Conservation (phyloP, 192 early-diverging fungal species). For the Coemansia sp. region DNA sequence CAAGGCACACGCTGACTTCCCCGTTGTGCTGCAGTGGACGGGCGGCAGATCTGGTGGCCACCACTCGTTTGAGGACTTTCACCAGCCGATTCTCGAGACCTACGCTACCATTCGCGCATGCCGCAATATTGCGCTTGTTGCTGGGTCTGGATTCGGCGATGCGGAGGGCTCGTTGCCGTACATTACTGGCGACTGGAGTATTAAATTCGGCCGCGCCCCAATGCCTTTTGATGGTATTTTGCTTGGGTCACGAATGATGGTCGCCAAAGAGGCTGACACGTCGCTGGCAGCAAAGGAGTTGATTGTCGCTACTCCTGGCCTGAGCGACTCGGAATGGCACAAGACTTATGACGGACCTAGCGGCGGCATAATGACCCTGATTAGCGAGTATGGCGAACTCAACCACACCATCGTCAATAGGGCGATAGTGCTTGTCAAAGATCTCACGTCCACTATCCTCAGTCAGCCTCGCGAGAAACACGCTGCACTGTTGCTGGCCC, state of each 20-base stretch:
- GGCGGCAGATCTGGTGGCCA: conserved; percentile 96
- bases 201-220: conserved; percentile 75
- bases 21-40: conserved; percentile 95
- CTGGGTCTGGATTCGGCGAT: conserved; percentile 91
- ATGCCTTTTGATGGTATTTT: conserved; percentile 97
- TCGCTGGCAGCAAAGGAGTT: conserved; percentile 82
- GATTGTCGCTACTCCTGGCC: conserved; percentile 83
- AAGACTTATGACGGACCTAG: conserved; percentile 75
- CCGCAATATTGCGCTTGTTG: conserved; percentile 84
- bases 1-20: conserved; percentile 79
- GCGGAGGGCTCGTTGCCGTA: conserved; percentile 86
- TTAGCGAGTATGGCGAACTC: conserved; percentile 90
- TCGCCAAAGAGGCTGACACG: conserved; percentile 84
- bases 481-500: conserved; percentile 65
- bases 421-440: conserved; percentile 78
- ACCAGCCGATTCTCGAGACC: conserved; percentile 80
- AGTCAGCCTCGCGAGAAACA: conserved; percentile 83
- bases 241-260: conserved; percentile 96
- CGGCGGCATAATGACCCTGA: conserved; percentile 83
- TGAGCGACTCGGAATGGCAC: conserved; percentile 81
- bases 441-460: conserved; percentile 82
- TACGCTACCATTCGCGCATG: conserved; percentile 72
- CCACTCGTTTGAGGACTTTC: conserved; percentile 96
- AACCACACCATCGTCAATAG: conserved; percentile 92
- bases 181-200: conserved; percentile 91